Conservation (phyloP, 768 basidiomycete genomes). For the Sporobolomyces phaffii region DNA sequence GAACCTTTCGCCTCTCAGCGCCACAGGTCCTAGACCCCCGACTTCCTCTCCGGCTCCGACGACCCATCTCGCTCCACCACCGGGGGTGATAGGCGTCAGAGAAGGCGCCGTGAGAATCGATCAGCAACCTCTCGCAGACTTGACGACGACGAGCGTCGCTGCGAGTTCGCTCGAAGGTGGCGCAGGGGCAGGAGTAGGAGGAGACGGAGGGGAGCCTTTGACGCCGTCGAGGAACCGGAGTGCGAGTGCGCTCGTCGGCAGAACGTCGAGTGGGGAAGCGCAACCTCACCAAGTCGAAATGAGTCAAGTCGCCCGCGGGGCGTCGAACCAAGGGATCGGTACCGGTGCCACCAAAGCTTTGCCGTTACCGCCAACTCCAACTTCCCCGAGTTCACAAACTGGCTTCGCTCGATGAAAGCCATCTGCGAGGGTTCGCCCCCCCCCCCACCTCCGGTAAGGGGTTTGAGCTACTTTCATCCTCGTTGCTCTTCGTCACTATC, state of each 20-base stretch:
- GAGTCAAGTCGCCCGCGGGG: background rate
- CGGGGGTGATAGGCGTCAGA: background rate
- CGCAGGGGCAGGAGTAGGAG: background rate
- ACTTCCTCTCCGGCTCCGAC: no score
- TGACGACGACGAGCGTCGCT: background rate
- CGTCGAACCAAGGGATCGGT: background rate
- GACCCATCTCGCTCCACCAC: background rate
- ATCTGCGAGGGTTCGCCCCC: no score
- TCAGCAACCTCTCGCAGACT: slow-evolving; percentile 31
- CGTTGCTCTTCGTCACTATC: no score
- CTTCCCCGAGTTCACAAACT: background rate
- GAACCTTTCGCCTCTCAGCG: no score
- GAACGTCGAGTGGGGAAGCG: no score
- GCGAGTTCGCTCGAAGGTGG: background rate
- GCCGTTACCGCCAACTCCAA: background rate
- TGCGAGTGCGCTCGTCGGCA: background rate
- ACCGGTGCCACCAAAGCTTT: background rate
- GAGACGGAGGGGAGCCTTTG: background rate
- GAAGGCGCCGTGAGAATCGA: slow-evolving; percentile 28
- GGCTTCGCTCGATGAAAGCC: background rate
- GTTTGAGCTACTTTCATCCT: no score
- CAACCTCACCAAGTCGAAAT: no score
- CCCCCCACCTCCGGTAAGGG: no score
- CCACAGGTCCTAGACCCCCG: no score
- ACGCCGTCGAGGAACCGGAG: background rate